Percentiles rank a stretch among this genome's conserved stretches.
These are phyloP conservation scores for Tulasnella sp. DNA, from an alignment of 768 basidiomycete species.

Conservation along the genomic window DNA sequence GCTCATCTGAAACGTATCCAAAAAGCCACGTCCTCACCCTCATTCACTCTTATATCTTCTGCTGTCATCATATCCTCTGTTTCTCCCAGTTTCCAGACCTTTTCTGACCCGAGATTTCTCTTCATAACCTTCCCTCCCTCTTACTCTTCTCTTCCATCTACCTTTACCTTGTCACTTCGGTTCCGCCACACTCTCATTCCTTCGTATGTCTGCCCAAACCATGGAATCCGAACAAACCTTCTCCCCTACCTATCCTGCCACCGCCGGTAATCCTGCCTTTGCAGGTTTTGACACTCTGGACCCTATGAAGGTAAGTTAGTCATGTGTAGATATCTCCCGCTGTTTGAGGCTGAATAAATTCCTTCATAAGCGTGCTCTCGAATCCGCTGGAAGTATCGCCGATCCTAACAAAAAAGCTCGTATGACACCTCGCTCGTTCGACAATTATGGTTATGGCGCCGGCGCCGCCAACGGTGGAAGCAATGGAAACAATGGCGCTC, in stretches of 20 bases:
- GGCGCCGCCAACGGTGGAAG: slow-evolving; percentile 41
- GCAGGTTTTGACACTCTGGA: slow-evolving; percentile 16
- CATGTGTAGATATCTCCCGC: slow-evolving; percentile 8
- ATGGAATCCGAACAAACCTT: slow-evolving; percentile 8
- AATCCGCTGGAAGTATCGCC: slow-evolving; percentile 57
- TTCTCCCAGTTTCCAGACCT: slow-evolving; percentile 9
- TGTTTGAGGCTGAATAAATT: neutral
- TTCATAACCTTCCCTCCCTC: slow-evolving; percentile 3
- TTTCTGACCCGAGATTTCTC: slow-evolving; percentile 13
- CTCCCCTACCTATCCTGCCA: slow-evolving; percentile 4
- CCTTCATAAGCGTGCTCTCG: slow-evolving; percentile 64
- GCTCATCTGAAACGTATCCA: neutral
- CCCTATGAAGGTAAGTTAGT: slow-evolving; percentile 19
- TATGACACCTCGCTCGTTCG: slow-evolving; percentile 47
- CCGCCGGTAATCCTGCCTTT: neutral
- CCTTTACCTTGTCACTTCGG: slow-evolving; percentile 8
- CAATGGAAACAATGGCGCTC: slow-evolving; percentile 4
- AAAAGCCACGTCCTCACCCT: slow-evolving; percentile 9
- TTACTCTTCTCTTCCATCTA: neutral
- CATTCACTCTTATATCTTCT: slow-evolving; percentile 4
- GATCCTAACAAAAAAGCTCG: slow-evolving; percentile 76
- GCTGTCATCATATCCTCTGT: neutral
- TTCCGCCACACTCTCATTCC: slow-evolving; percentile 4
- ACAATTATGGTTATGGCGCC: slow-evolving; percentile 80
- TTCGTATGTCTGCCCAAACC: slow-evolving; percentile 10